Conservation (phyloP, 495 filamentous ascomycete genomes). For the Xylaria grammica region DNA sequence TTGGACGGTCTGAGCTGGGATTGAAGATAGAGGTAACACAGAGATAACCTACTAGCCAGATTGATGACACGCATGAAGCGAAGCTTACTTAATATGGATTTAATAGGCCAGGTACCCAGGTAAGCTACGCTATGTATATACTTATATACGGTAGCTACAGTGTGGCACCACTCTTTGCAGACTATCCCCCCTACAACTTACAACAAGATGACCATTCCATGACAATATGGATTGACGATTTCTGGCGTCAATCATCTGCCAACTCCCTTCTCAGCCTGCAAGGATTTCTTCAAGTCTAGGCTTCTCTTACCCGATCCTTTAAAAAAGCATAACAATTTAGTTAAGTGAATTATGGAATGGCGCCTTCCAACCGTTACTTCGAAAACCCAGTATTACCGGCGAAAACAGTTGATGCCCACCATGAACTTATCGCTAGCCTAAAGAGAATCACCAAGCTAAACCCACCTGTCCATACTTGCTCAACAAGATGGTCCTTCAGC, state of each 20-base stretch:
- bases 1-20: background rate
- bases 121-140: background rate
- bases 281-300: too few species aligned
- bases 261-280: background rate
- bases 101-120: background rate
- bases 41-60: background rate
- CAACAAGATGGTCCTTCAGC: constrained; percentile 36
- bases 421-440: constrained; percentile 29
- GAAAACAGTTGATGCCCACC: constrained; percentile 17
- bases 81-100: constrained; percentile 14
- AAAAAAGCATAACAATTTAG: background rate
- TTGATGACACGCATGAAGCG: background rate
- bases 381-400: constrained; percentile 10
- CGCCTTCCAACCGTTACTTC: constrained; percentile 22
- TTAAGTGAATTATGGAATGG: constrained; percentile 11
- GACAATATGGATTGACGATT: too few species aligned
- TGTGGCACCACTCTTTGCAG: too few species aligned
- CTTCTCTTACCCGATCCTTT: background rate
- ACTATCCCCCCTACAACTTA: too few species aligned
- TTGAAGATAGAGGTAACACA: background rate
- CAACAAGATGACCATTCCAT: too few species aligned
- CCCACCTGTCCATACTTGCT: constrained; percentile 31
- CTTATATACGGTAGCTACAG: too few species aligned
- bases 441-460: constrained; percentile 24
- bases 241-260: background rate